Evolutionary conservation across 169 alveolate species (phyloP).

Genomic region (Toxoplasma gondii): DNA sequence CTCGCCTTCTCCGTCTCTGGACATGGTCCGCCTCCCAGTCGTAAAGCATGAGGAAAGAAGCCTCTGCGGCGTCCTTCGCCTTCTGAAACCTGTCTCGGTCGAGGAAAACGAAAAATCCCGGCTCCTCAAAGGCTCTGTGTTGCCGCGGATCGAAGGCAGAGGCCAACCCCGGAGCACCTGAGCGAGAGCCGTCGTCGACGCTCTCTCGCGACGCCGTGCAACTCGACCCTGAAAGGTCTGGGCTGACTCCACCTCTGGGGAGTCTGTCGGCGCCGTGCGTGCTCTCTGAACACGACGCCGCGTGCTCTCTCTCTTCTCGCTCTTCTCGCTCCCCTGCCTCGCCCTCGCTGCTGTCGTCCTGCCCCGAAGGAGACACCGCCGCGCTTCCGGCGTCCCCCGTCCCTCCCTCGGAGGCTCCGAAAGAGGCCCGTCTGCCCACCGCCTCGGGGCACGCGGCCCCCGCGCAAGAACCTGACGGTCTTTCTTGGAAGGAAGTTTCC

Average conservation of each 20-base stretch:
- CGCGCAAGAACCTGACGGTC: too few relatives aligned
- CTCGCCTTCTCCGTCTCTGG: neutral
- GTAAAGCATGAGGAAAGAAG: neutral
- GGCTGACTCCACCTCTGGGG: too few relatives aligned
- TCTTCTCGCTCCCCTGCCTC: neutral
- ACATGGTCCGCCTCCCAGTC: constrained; percentile 4
- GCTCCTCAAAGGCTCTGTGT: neutral
- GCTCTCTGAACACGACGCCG: too few relatives aligned
- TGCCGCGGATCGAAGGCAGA: constrained; percentile 18
- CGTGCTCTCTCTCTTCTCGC: neutral
- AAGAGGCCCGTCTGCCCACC: too few relatives aligned
- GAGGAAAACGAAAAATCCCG: constrained; percentile 2
- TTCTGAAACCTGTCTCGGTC: neutral
- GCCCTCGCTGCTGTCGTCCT: neutral
- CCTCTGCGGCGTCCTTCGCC: neutral
- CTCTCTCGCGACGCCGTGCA: neutral
- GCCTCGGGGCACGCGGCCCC: too few relatives aligned
- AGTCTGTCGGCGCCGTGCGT: too few relatives aligned
- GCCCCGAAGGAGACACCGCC: too few relatives aligned
- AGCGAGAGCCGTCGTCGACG: neutral
- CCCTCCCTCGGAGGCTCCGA: too few relatives aligned
- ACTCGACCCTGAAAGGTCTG: neutral
- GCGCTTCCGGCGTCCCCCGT: too few relatives aligned
- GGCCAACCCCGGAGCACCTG: neutral
- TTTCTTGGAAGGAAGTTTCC: too few relatives aligned